phyloP scores from a whole-genome alignment of 202 grass and related monocot genomes.

The Elaeis oleifera region DNA sequence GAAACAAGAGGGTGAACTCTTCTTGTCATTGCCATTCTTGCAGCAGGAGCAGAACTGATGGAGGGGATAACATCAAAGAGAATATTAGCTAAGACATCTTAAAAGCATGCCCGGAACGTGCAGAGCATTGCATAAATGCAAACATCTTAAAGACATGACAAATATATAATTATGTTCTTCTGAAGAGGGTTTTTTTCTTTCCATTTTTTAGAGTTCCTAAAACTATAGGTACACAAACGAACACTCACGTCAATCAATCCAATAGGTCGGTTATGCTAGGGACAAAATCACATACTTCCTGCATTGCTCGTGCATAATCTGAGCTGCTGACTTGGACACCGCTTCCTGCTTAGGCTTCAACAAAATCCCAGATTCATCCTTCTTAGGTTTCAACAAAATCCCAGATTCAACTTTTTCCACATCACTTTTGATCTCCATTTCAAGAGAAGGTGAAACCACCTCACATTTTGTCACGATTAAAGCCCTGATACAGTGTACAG shows the following conservation, averaged over 20 bases:
- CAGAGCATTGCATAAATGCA: too few species aligned
- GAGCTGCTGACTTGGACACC: constrained; percentile 48
- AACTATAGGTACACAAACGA: too few species aligned
- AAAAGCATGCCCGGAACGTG: too few species aligned
- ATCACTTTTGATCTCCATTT: constrained; percentile 59
- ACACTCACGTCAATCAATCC: too few species aligned
- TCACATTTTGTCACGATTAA: constrained; percentile 80
- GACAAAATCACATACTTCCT: constrained; percentile 52
- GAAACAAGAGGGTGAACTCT: constrained; percentile 76
- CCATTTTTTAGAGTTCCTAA: too few species aligned
- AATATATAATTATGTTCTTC: too few species aligned
- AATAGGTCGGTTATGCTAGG: too few species aligned
- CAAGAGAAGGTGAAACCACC: constrained; percentile 40
- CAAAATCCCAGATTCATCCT: constrained; percentile 16
- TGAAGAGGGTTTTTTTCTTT: too few species aligned
- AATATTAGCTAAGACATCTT: too few species aligned
- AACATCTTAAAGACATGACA: too few species aligned
- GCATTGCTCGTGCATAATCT: constrained; percentile 74
- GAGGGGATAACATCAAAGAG: neutral
- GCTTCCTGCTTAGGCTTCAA: constrained; percentile 34
- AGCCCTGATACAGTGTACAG: constrained; percentile 29
- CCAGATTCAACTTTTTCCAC: constrained; percentile 34
- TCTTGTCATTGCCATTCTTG: constrained; percentile 69
- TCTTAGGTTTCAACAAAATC: neutral
- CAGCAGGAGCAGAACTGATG: constrained; percentile 75